phyloP scores from a whole-genome alignment of 192 early-diverging fungal species.

The Entomortierella lignicola region DNA sequence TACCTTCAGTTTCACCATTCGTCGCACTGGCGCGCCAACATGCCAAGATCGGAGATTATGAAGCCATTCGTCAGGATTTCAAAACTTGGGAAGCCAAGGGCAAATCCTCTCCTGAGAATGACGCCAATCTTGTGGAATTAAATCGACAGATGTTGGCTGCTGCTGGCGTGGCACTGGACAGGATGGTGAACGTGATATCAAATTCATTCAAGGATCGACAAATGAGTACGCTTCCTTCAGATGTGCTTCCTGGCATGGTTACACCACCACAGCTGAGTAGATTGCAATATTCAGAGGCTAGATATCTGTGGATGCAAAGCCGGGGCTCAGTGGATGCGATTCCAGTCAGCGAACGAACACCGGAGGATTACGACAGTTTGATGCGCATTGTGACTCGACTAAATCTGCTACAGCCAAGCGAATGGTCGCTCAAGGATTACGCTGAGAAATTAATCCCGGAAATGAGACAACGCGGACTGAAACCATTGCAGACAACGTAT shows the following conservation, averaged over 20 bases:
- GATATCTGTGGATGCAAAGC: constrained; percentile 11
- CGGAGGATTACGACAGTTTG: constrained; percentile 34
- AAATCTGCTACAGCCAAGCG: constrained; percentile 23
- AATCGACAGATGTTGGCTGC: constrained; percentile 30
- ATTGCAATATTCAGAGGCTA: constrained; percentile 15
- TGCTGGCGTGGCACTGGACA: constrained; percentile 17
- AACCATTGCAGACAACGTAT: constrained; percentile 27
- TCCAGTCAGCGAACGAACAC: constrained; percentile 9
- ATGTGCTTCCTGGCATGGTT: constrained; percentile 31
- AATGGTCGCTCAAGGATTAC: constrained; percentile 14
- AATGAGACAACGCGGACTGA: constrained; percentile 24
- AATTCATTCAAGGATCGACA: constrained; percentile 26
- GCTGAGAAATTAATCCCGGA: not conserved
- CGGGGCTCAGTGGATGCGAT: constrained; percentile 9
- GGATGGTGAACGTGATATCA: constrained; percentile 18
- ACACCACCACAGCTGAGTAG: constrained; percentile 32
- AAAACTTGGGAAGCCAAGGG: constrained; percentile 25
- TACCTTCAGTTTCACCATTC: constrained; percentile 27
- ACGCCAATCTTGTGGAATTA: not conserved
- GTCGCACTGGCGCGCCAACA: constrained; percentile 30
- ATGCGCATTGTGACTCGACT: constrained; percentile 21
- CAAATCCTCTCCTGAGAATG: not conserved
- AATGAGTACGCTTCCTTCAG: constrained; percentile 17
- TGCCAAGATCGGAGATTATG: constrained; percentile 43
- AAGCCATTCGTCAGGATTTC: constrained; percentile 13